Conservation (phyloP, 768 basidiomycete genomes). For the Phanerodontia chrysosporium region DNA sequence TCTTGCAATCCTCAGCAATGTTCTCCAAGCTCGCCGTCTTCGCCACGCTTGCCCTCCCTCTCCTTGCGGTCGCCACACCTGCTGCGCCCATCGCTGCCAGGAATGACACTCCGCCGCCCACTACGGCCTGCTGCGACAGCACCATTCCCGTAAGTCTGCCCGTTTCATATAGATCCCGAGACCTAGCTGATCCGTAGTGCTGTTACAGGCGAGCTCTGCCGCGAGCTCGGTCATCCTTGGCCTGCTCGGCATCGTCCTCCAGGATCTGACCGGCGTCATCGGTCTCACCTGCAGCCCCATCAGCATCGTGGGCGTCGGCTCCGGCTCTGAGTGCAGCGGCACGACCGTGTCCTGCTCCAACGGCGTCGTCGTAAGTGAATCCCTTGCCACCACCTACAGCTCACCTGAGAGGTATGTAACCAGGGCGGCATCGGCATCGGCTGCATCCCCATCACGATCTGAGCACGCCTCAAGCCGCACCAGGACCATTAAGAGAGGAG, state of each 20-base stretch:
- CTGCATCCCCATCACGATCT: too few species aligned
- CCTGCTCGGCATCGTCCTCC: conserved; percentile 14
- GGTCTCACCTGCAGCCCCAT: conserved; percentile 18
- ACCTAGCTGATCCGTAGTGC: not conserved
- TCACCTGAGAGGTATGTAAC: too few species aligned
- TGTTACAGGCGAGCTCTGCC: not conserved
- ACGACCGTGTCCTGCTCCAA: conserved; percentile 11
- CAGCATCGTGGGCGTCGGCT: conserved; percentile 11
- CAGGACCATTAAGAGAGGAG: too few species aligned
- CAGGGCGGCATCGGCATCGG: too few species aligned
- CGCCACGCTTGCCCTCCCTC: conserved; percentile 6
- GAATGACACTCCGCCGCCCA: not conserved
- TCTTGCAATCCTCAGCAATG: not conserved
- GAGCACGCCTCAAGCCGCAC: too few species aligned
- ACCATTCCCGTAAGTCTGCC: not conserved
- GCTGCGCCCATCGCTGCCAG: not conserved
- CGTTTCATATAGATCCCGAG: not conserved
- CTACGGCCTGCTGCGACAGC: conserved; percentile 6
- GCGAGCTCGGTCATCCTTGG: not conserved
- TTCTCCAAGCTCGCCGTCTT: conserved; percentile 7
- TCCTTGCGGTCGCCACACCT: conserved; percentile 11
- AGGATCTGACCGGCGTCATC: conserved; percentile 10
- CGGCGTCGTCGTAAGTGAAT: not conserved
- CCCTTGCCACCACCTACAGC: not conserved
- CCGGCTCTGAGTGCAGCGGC: conserved; percentile 10